A percentile compares a stretch with the other conserved stretches of the same genome.
Evolutionary conservation across 2,329 filamentous ascomycete genomes (phyloP).

Genomic region (Capronia americana): DNA sequence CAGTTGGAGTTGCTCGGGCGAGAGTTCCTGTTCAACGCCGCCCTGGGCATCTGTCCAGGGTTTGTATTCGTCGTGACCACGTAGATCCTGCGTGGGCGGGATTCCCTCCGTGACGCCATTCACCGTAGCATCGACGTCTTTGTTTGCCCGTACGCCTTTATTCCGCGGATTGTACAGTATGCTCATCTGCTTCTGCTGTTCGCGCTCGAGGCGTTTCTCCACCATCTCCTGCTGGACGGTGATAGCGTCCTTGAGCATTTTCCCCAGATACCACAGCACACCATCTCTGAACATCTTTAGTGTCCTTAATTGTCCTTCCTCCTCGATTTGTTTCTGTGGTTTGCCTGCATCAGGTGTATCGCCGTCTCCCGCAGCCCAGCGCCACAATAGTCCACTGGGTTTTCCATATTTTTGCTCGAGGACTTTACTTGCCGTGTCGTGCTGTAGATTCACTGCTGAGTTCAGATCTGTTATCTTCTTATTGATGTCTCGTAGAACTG

Average conservation of each 20-base stretch:
- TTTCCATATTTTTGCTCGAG: conserved; percentile 74
- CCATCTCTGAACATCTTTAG: conserved; percentile 77
- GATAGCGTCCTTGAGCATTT: conserved; percentile 76
- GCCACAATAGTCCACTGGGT: conserved; percentile 63
- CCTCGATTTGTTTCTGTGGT: conserved; percentile 70
- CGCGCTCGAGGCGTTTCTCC: conserved; percentile 81
- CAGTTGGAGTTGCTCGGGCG: conserved; percentile 84
- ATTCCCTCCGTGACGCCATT: conserved; percentile 2
- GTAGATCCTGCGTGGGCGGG: conserved; percentile 33
- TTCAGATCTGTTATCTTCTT: conserved; percentile 78
- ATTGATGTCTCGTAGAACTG: conserved; percentile 83
- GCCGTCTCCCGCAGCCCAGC: conserved; percentile 65
- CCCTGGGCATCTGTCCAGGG: conserved; percentile 41
- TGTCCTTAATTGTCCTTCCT: conserved; percentile 73
- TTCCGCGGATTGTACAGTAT: conserved; percentile 72
- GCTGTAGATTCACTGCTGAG: conserved; percentile 80
- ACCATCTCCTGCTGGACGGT: conserved; percentile 88
- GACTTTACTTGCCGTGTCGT: conserved; percentile 74
- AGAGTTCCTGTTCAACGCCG: conserved; percentile 61
- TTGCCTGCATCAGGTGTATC: conserved; percentile 57
- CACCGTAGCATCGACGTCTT: conserved; percentile 1
- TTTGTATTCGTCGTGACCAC: conserved; percentile 39
- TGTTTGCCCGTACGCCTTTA: conserved; percentile 30
- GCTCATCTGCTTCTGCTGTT: conserved; percentile 88
- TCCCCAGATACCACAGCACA: conserved; percentile 80